Evolutionary conservation across 305 asterid genomes (phyloP), one percentile per base, ranked within the genome.

Genomic region (Solanum hybrid): DNA sequence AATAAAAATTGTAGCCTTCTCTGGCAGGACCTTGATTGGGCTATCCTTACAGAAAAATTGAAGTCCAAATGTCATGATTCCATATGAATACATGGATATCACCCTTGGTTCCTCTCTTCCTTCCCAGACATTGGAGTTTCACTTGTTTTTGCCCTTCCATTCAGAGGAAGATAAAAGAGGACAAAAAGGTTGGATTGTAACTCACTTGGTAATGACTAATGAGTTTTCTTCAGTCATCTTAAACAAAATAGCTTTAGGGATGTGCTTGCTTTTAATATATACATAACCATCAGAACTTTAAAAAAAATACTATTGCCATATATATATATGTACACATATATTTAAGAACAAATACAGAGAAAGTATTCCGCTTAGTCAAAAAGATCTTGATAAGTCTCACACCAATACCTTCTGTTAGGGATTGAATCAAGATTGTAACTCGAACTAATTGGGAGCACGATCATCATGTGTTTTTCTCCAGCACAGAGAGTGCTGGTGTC

Each of bases 401-500:
- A 85, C 75, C 87, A 85, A 31, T 56, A 85, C 87, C 87, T 84
- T 84, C 42, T 20, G 75, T 51, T 84, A 56, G 87, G 31, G 42
- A 84, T 27, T 82, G 73, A 29, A 82, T 29, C 72, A 46, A 82
- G 87, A 46, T 3, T 20, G 40, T 51, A 84, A 51, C 87, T 84
- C 4, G 87, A 84, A 20, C 13, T 10, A 42, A 46, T 5, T 84
- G 20, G 2, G 42, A 84, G 46, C 42, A 31, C 5, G 10, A 86
- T 90, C 79, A 95, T 9, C 79, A 95, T 9, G 99, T 95, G 89
- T 96, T 97, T 93, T 95, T 97, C 96, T 96, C 98, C 40, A 97
- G 95, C 82, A 92, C 96, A 2, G 97, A 93, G 86, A 96, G 98
- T 24, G 99, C 99, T 13, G 99, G 98, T 36, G 98, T 95, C 92